Base-by-base conservation (phyloP, 169 alveolate genomes). In the Babesia bovis region DNA sequence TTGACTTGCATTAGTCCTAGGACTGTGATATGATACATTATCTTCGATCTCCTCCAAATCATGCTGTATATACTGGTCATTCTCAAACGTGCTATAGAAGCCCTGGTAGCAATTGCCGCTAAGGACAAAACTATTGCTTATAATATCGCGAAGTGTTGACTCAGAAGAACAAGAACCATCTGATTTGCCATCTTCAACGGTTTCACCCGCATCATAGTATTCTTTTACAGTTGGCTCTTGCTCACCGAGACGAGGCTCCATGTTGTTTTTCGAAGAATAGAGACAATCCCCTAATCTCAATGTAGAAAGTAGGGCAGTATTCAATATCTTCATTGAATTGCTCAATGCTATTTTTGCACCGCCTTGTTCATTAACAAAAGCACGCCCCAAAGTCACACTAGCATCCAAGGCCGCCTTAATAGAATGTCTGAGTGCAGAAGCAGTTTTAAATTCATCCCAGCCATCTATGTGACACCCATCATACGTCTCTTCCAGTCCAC, bases 51-150 rank as follows among this genome's bases (percentile, higher is more conserved):
- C 73, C 21, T 45, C 73, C 44, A 63, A 35, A 21, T 63, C 73
- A 12, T 63, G 73, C 47, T 63, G 73, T 13, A 63, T 63, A 60
- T 78, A 78, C 63, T 78, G 87, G 40, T 78, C 82, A 55, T 66
- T 78, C 55, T 78, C 87, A 33, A 78, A 78, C 1, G 82, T 78
- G 56, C 87, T 78, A 60, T 63, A 63, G 5, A 63, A 52, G 12
- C 59, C 73, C 50, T 6, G 50, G 58, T 35, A 63, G 12, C 47
- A 21, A 36, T 28, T 63, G 58, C 17, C 44, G 61, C 73, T 55
- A 12, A 63, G 50, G 28, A 63, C 73, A 30, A 63, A 63, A 19
- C 61, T 45, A 45, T 63, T 63, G 73, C 60, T 63, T 23, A 63
- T 63, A 25, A 63, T 63, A 19, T 63, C 73, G 17, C 73, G 58